Conservation (phyloP, 768 basidiomycete species). For the Lactarius sanguifluus region DNA sequence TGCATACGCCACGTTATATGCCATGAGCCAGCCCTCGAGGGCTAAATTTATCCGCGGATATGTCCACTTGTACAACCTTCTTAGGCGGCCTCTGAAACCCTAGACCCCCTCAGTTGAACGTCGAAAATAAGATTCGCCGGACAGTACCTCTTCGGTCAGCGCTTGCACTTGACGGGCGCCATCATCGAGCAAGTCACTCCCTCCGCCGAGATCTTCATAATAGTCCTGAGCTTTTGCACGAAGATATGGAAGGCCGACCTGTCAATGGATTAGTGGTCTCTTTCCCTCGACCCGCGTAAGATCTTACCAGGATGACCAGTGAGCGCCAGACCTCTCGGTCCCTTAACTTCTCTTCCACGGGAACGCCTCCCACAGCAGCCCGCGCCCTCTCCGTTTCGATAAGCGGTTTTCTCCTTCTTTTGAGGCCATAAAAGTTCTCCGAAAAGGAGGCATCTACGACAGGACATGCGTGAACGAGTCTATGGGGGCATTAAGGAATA, state of each 20-base stretch:
- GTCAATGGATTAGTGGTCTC: not conserved
- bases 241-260: constrained; percentile 89
- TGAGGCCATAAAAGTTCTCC: constrained; percentile 95
- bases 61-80: constrained; percentile 61
- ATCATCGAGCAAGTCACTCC: constrained; percentile 62
- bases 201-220: constrained; percentile 88
- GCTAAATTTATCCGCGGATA: constrained; percentile 83
- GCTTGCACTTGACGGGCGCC: constrained; percentile 45
- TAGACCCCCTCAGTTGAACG: constrained; percentile 32
- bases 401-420: constrained; percentile 69
- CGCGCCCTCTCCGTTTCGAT: constrained; percentile 67
- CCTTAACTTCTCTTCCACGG: constrained; percentile 64
- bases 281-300: not conserved
- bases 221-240: constrained; percentile 88
- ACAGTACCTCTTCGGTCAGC: constrained; percentile 53
- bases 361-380: constrained; percentile 65
- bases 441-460: constrained; percentile 86
- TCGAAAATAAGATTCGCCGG: constrained; percentile 13
- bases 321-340: constrained; percentile 71
- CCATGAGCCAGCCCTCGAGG: constrained; percentile 80
- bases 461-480: constrained; percentile 2
- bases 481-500: constrained; percentile 14
- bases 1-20: constrained; percentile 85
- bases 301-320: constrained; percentile 70
- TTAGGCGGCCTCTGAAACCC: constrained; percentile 54